Evolutionary conservation across 805 yeast species (phyloP).

Genomic region (Clavispora carvajalis): DNA sequence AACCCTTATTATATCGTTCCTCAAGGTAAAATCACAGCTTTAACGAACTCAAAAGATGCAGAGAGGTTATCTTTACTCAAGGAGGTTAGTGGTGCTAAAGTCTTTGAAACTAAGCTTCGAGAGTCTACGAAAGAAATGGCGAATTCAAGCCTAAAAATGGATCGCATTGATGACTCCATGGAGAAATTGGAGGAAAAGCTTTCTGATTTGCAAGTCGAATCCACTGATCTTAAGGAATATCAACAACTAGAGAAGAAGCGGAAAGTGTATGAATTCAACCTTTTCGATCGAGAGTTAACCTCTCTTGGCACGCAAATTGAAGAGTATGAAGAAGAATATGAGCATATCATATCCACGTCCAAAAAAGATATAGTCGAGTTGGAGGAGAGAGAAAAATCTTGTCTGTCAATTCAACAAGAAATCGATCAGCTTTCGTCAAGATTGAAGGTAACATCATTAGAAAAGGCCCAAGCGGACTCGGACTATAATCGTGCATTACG

Average conservation of each 20-base stretch:
- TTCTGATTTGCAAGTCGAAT: constrained; percentile 75
- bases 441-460: constrained; percentile 50
- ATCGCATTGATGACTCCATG: constrained; percentile 70
- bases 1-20: constrained; percentile 97
- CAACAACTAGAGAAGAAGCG: constrained; percentile 64
- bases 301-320: constrained; percentile 59
- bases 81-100: constrained; percentile 92
- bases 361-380: constrained; percentile 50
- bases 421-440: constrained; percentile 44
- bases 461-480: constrained; percentile 47
- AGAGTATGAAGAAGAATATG: constrained; percentile 53
- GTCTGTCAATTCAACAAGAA: constrained; percentile 40
- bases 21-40: constrained; percentile 83
- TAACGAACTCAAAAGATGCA: constrained; percentile 83
- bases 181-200: constrained; percentile 65
- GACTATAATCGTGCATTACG: constrained; percentile 47
- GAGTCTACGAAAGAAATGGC: constrained; percentile 80
- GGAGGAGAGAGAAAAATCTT: constrained; percentile 54
- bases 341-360: constrained; percentile 45
- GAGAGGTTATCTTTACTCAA: constrained; percentile 77
- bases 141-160: constrained; percentile 62
- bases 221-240: constrained; percentile 63
- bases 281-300: constrained; percentile 71
- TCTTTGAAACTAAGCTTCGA: constrained; percentile 74
- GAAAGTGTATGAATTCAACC: constrained; percentile 66